phyloP scores from a whole-genome alignment of 345 rosid species.

The Melaleuca quinquenervia region DNA sequence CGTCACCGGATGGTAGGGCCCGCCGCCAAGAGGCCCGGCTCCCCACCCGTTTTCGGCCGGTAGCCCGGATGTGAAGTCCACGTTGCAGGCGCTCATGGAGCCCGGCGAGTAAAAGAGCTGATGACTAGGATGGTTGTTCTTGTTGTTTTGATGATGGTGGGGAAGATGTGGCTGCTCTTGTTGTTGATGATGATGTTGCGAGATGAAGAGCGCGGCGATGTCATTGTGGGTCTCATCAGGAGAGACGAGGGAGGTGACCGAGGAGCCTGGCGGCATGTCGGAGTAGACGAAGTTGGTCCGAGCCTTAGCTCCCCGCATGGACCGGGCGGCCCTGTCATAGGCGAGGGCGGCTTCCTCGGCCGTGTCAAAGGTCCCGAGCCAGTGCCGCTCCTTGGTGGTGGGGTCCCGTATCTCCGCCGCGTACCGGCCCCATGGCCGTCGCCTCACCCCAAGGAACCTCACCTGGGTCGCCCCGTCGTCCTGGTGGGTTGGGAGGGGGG shows the following conservation, averaged over 20 bases:
- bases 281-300: conserved; percentile 91
- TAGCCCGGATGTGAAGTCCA: neutral
- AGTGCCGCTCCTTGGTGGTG: conserved; percentile 80
- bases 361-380: conserved; percentile 88
- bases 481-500: neutral
- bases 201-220: conserved; percentile 32
- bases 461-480: conserved; percentile 7
- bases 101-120: conserved; percentile 8
- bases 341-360: conserved; percentile 93
- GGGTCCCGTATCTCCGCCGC: conserved; percentile 97
- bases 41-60: conserved; percentile 9
- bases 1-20: conserved; percentile 21
- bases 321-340: conserved; percentile 83
- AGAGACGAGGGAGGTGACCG: conserved; percentile 77
- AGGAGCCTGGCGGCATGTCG: conserved; percentile 73
- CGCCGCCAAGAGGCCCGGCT: conserved; percentile 8
- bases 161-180: neutral
- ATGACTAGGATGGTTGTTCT: conserved; percentile 4
- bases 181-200: conserved; percentile 6
- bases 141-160: neutral
- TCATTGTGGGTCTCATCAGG: conserved; percentile 65
- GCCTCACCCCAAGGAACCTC: conserved; percentile 80
- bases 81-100: neutral
- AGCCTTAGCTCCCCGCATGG: conserved; percentile 80
- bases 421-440: conserved; percentile 95